These are phyloP conservation scores for Adansonia rubrostipa DNA, from an alignment of 441 rosid species.

Conservation along the genomic window DNA sequence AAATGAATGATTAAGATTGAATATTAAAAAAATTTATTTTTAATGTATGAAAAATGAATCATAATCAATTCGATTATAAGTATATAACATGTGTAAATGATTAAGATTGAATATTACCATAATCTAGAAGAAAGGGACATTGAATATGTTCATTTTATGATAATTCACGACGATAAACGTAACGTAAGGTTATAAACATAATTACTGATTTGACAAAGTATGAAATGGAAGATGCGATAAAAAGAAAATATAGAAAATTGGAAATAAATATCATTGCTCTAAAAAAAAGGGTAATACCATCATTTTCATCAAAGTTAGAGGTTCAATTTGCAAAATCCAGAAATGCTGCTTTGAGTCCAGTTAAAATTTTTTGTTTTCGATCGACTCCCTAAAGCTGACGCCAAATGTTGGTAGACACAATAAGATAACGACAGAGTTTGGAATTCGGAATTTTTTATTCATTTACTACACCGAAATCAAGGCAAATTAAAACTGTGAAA, in stretches of 20 bases:
- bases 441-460: constrained; percentile 38
- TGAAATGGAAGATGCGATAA: not conserved
- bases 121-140: not conserved
- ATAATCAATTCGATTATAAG: no score
- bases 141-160: not conserved
- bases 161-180: not conserved
- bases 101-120: not conserved
- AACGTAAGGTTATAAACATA: not conserved
- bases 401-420: constrained; percentile 38
- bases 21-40: no score
- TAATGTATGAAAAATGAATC: no score
- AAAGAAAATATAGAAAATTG: not conserved
- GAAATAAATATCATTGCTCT: not conserved
- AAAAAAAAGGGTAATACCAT: not conserved
- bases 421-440: constrained; percentile 34
- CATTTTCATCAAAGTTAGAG: not conserved
- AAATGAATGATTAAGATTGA: not conserved
- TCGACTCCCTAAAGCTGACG: constrained; percentile 21
- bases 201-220: not conserved
- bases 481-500: constrained; percentile 27
- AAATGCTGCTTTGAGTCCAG: not conserved
- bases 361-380: not conserved
- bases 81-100: not conserved
- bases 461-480: constrained; percentile 54
- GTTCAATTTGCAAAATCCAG: not conserved